Evolutionary conservation across 2,329 filamentous ascomycete genomes (phyloP).

Genomic region (Fusarium oligoseptatum): DNA sequence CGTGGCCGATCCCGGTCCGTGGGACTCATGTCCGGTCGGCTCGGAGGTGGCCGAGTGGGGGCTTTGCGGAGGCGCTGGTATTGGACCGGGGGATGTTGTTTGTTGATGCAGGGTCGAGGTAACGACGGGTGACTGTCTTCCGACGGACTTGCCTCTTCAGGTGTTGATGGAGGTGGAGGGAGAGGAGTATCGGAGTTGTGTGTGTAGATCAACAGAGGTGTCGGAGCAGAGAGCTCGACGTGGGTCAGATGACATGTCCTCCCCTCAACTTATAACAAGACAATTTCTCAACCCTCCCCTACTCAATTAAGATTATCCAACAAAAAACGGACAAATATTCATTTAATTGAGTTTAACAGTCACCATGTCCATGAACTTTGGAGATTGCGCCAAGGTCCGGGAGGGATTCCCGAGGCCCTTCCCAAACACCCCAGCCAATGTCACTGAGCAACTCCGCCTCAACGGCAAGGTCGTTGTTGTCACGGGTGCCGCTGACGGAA

Average conservation of each 20-base stretch:
- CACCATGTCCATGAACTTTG: constrained; percentile 47
- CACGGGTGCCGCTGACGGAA: constrained; percentile 60
- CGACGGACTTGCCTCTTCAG: background rate
- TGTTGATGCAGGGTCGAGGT: background rate
- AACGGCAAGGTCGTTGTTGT: constrained; percentile 58
- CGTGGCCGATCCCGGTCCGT: background rate
- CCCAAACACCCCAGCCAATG: constrained; percentile 50
- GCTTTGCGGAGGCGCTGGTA: background rate
- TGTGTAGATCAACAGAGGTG: background rate
- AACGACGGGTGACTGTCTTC: background rate
- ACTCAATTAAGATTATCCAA: background rate
- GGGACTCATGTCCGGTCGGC: background rate
- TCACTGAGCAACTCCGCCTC: constrained; percentile 59
- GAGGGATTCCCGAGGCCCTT: constrained; percentile 42
- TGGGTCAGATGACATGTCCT: background rate
- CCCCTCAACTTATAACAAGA: background rate
- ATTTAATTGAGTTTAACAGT: background rate
- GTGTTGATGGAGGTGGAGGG: background rate
- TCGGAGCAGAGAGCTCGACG: background rate
- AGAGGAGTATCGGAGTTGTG: background rate
- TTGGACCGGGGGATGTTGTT: background rate
- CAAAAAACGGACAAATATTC: background rate
- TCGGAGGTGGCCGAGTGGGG: background rate
- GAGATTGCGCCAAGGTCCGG: constrained; percentile 39
- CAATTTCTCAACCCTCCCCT: background rate